A percentile compares a stretch with the other conserved stretches of the same genome.
phyloP scores from a whole-genome alignment of 176 grass and related monocot genomes.

The Avena insularis region DNA sequence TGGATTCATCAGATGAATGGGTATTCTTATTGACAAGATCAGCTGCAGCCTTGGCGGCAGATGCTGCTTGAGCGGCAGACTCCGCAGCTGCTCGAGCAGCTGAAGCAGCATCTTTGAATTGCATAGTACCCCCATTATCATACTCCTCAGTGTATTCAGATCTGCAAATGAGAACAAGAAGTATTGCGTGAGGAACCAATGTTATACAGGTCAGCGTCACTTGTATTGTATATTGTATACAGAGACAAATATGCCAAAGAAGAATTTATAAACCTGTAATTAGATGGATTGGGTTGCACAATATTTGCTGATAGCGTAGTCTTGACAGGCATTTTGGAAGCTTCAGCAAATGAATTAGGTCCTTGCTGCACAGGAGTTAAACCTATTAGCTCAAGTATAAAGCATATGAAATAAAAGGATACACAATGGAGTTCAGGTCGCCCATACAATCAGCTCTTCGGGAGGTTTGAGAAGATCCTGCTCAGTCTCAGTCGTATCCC shows the following conservation, averaged over 20 bases:
- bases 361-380: conserved; percentile 68
- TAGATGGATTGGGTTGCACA: conserved; percentile 43
- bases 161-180: conserved; percentile 37
- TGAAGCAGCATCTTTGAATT: conserved; percentile 85
- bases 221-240: conserved; percentile 1
- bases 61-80: conserved; percentile 75
- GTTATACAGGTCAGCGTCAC: not conserved
- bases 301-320: conserved; percentile 37
- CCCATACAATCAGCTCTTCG: conserved; percentile 66
- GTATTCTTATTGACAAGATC: conserved; percentile 57
- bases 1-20: conserved; percentile 37
- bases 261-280: conserved; percentile 54
- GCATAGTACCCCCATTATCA: conserved; percentile 37
- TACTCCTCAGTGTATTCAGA: conserved; percentile 44
- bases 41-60: conserved; percentile 81
- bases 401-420: conserved; percentile 13
- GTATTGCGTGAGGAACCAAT: conserved; percentile 18
- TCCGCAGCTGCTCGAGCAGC: conserved; percentile 83
- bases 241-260: not conserved
- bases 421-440: conserved; percentile 3
- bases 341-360: conserved; percentile 65
- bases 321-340: conserved; percentile 67
- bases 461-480: conserved; percentile 88
- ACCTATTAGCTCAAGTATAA: conserved; percentile 33
- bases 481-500: conserved; percentile 82